Evolutionary conservation across 257 asterid species (phyloP), one percentile per base, ranked within the genome.

Genomic region (Plantago major): DNA sequence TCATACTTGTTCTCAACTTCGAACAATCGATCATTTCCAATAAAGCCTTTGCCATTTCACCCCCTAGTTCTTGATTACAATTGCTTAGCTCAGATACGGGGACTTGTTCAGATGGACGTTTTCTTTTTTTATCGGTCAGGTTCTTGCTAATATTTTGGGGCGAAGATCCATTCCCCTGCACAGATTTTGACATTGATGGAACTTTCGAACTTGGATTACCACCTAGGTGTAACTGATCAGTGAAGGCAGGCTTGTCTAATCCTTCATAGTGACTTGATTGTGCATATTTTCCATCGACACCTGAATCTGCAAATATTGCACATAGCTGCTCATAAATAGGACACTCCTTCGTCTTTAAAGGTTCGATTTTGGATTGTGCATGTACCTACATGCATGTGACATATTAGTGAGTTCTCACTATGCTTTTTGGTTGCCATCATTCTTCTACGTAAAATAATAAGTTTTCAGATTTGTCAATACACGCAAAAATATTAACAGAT

Each of bases 201-300:
- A 87, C 74, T 64, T 65, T 73, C 46, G 89, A 90, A 54, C 17
- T 51, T 6, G 60, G 69, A 60, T 64, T 78, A 67, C 64, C 83
- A 67, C 79, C 85, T 19, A 66, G 76, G 64, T 58, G 70, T 37
- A 71, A 73, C 30, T 63, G 70, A 40, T 76, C 80, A n/a, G 63
- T n/a, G 45, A 63, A 80, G 8, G 60, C 60, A 9, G 84, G 65
- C 42, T 74, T 84, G 69, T 83, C 83, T 64, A 82, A 15, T 73
- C 77, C 95, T 73, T 73, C 89, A 16, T 88, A 90, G 79, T 90
- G 98, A 76, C 98, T 91, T 50, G 98, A 91, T 64, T 88, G 98
- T 11, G 96, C 98, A 56, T 91, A 91, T 75, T 81, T 86, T 11
- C 98, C 98, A 67, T 86, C 92, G 45, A 84, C 92, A 8, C 90